These are phyloP conservation scores for Bipolaris sorokiniana DNA, from an alignment of 2,329 filamentous ascomycete genomes.

Conservation along the genomic window DNA sequence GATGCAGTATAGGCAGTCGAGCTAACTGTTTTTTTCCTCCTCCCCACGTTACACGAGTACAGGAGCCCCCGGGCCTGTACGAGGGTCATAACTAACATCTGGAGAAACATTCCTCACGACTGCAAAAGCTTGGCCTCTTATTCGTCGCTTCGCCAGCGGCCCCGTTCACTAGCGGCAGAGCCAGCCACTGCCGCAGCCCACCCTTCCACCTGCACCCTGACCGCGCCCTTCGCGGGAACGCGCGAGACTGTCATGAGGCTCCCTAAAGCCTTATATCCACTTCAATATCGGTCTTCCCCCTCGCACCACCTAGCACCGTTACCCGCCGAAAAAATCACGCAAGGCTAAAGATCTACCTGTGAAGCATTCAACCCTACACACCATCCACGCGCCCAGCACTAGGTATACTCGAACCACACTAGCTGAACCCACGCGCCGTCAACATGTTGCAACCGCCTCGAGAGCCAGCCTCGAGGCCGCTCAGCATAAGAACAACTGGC, in stretches of 20 bases:
- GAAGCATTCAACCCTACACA: constrained; percentile 16
- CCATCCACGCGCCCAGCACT: constrained; percentile 18
- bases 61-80: background rate
- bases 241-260: constrained; percentile 33
- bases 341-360: constrained; percentile 6
- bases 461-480: constrained; percentile 37
- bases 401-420: background rate
- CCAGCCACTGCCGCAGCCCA: constrained; percentile 41
- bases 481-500: constrained; percentile 44
- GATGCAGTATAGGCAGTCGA: constrained; percentile 9
- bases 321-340: constrained; percentile 5
- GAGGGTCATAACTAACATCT: constrained; percentile 3
- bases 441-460: constrained; percentile 39
- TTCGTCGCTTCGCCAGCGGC: constrained; percentile 7
- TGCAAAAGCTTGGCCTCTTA: background rate
- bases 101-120: constrained; percentile 9
- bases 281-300: constrained; percentile 20
- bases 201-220: constrained; percentile 19
- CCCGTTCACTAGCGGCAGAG: constrained; percentile 8
- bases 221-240: constrained; percentile 14
- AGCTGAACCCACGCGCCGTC: constrained; percentile 11
- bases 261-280: constrained; percentile 34
- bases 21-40: constrained; percentile 30
- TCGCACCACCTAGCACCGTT: constrained; percentile 14
- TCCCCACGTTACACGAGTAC: constrained; percentile 12